Evolutionary conservation across 2,329 filamentous ascomycete species (phyloP), one percentile per base, ranked within the genome.

Genomic region (Chaetothyriales sp.): DNA sequence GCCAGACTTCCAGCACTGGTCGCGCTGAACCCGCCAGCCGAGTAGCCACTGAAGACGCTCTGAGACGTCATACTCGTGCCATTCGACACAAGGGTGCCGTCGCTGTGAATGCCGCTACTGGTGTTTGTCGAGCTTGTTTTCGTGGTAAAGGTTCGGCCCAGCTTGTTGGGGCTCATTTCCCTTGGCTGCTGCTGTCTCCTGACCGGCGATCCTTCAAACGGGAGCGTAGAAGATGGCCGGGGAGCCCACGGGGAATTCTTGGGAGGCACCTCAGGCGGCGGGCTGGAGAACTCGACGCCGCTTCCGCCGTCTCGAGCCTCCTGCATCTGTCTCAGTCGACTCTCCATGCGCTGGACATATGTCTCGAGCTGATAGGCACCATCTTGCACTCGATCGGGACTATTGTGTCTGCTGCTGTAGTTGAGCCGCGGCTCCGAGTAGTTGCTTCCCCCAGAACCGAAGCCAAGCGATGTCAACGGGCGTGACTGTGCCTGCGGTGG

Each of bases 1-100:
- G 88, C 89, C 57, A 93, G 79, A 67, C 90, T 96, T 49, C 89
- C 92, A 15, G 92, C 92, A 67, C 92, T 96, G 15, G 92, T 96
- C 48, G 88, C 86, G 65, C 90, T 96, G 67, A 95, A 87, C 10
- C 78, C 90, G 48, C 89, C 82, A 0, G 92, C 92, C 49, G 92
- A 96, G 49, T 79, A 76, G 2, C 90, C 92, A 65, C 90, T 96
- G 90, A 95, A 95, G 44, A 98, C 67, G 61, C 86, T 96, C 60
- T 83, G 80, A 59, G 83, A 81, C 15, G 87, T 95, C 64, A 80
- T 81, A 59, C 85, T 80, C 1, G 84, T 89, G 56, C 82, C 86
- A 43, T 76, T 78, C 56, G 79, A 84, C 52, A 72, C 73, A 59
- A 76, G 76, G 5, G 81, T 85, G 2, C 74, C 73, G 25, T 73